Percentiles rank a stretch among this genome's conserved stretches.
Evolutionary conservation across 2,329 filamentous ascomycete genomes (phyloP).

Genomic region (Epichloe sp.): DNA sequence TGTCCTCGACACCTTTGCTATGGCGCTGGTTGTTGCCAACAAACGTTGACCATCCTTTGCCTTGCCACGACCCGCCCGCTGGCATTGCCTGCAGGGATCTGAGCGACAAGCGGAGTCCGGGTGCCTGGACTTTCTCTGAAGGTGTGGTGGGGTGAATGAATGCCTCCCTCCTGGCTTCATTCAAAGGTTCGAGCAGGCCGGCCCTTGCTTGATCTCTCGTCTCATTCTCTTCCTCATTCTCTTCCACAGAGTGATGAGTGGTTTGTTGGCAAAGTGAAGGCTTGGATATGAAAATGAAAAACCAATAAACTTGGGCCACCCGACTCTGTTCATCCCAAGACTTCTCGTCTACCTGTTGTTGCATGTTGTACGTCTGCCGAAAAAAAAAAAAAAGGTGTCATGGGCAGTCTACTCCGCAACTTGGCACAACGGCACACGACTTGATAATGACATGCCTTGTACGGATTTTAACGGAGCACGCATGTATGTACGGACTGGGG

Average conservation of each 20-base stretch:
- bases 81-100: constrained; percentile 12
- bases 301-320: background rate
- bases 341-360: no score
- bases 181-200: background rate
- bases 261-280: background rate
- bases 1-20: background rate
- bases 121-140: background rate
- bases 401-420: background rate
- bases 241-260: background rate
- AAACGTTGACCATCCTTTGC: background rate
- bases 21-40: background rate
- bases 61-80: constrained; percentile 9
- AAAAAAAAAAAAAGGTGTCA: background rate
- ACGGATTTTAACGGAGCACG: background rate
- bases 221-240: background rate
- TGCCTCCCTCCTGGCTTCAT: constrained; percentile 1
- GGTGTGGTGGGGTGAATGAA: constrained; percentile 5
- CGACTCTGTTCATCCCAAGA: no score
- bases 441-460: background rate
- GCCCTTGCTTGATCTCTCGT: background rate
- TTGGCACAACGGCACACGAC: background rate
- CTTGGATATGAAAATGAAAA: background rate
- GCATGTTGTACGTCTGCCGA: background rate
- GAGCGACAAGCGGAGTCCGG: constrained; percentile 6
- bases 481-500: no score